Conservation (phyloP, 495 filamentous ascomycete species). For the Penicillium canariense region DNA sequence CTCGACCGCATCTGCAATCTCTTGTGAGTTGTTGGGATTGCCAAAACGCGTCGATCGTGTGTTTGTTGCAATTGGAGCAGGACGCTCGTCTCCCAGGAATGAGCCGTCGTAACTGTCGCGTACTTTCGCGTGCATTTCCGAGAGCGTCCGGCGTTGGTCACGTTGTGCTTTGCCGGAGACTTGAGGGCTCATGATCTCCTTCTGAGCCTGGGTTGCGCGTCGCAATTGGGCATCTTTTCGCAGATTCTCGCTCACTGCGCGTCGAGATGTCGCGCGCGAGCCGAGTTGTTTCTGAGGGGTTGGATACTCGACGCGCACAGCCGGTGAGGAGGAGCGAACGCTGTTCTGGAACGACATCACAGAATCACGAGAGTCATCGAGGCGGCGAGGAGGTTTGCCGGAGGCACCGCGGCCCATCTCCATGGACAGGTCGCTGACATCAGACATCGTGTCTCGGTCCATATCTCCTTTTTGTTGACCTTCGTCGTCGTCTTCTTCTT, state of each 20-base stretch:
- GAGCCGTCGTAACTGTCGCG: conserved; percentile 56
- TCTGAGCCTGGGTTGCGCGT: conserved; percentile 44
- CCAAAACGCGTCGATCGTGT: conserved; percentile 57
- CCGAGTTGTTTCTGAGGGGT: conserved; percentile 40
- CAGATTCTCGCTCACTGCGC: conserved; percentile 40
- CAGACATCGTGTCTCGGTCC: conserved; percentile 26
- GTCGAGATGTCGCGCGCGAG: conserved; percentile 25
- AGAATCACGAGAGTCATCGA: conserved; percentile 45
- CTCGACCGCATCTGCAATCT: conserved; percentile 46
- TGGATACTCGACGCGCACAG: conserved; percentile 45
- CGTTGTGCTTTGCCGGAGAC: conserved; percentile 34
- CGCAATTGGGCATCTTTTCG: conserved; percentile 46
- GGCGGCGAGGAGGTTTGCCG: conserved; percentile 31
- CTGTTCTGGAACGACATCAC: conserved; percentile 49
- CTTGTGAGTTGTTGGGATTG: conserved; percentile 42
- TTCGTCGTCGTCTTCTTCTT: conserved; percentile 27
- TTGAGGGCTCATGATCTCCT: conserved; percentile 45
- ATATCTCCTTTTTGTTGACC: not conserved
- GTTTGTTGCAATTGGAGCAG: conserved; percentile 45
- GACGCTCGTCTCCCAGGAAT: conserved; percentile 49
- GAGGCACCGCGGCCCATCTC: conserved; percentile 43
- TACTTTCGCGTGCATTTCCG: conserved; percentile 55
- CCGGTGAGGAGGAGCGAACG: conserved; percentile 47
- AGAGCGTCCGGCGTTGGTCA: conserved; percentile 44
- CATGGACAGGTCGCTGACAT: conserved; percentile 40